Evolutionary conservation across 148 eudicot genomes (phyloP).

Genomic region (Amaranthus palmeri): DNA sequence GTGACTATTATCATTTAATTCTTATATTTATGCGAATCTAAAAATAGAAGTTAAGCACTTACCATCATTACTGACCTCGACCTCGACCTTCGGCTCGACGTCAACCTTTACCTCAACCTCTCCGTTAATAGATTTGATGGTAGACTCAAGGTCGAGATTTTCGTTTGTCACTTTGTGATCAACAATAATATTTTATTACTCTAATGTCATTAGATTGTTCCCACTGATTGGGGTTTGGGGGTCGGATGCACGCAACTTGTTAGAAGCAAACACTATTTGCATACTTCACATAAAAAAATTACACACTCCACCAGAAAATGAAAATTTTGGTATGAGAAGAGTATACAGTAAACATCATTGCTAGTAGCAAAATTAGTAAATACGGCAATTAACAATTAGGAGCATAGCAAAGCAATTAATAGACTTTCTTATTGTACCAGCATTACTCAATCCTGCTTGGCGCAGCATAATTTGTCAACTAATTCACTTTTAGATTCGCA

Average conservation of each 20-base stretch:
- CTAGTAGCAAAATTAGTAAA: neutral
- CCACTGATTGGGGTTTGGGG: too few relatives aligned
- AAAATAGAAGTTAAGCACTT: too few relatives aligned
- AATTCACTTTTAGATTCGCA: too few relatives aligned
- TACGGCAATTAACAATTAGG: neutral
- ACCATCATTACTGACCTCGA: slow-evolving; percentile 5
- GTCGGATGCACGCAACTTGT: too few relatives aligned
- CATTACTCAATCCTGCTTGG: too few relatives aligned
- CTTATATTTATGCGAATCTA: too few relatives aligned
- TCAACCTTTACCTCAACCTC: neutral
- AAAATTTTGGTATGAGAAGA: neutral
- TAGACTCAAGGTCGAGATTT: slow-evolving; percentile 5
- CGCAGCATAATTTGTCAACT: too few relatives aligned
- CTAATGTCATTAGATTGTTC: too few relatives aligned
- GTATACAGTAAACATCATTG: neutral
- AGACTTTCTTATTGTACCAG: neutral
- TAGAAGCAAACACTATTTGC: too few relatives aligned
- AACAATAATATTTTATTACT: too few relatives aligned
- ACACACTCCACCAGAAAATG: neutral
- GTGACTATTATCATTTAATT: too few relatives aligned
- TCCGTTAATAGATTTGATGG: slow-evolving; percentile 10
- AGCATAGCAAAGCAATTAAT: neutral
- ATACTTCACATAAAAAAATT: neutral
- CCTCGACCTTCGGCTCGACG: too few relatives aligned
- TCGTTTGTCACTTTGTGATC: slow-evolving; percentile 1